Conservation (phyloP, 768 basidiomycete species). For the Cystobasidiopsis lactophilus region DNA sequence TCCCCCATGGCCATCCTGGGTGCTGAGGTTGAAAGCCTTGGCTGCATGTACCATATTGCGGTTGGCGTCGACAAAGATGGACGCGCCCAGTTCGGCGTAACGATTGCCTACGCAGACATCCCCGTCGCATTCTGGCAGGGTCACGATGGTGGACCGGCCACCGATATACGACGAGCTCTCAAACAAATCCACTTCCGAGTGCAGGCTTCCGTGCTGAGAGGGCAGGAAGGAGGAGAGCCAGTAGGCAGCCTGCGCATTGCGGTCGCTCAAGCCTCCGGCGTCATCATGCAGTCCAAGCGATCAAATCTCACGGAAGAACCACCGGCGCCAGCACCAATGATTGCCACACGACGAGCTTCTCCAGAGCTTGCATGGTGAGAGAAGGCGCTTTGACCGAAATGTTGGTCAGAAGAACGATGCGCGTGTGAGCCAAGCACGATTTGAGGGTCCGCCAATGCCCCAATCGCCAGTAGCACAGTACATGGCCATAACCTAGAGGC, state of each 20-base stretch:
- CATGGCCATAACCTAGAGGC: too few relatives aligned
- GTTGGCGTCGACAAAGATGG: conserved; percentile 42
- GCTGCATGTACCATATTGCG: conserved; percentile 47
- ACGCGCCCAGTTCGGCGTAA: conserved; percentile 58
- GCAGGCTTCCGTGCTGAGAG: conserved; percentile 30
- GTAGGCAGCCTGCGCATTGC: too few relatives aligned
- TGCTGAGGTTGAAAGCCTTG: conserved; percentile 52
- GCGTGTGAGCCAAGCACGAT: too few relatives aligned
- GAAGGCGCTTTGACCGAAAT: too few relatives aligned
- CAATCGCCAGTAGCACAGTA: too few relatives aligned
- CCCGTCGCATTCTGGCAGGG: conserved; percentile 7
- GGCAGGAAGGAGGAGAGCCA: conserved; percentile 35
- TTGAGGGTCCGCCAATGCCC: too few relatives aligned
- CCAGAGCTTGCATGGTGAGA: too few relatives aligned
- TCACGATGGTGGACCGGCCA: conserved; percentile 1
- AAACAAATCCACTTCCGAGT: conserved; percentile 63
- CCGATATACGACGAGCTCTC: conserved; percentile 30
- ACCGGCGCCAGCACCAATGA: conserved; percentile 75
- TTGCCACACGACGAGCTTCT: conserved; percentile 42
- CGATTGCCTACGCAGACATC: too few relatives aligned
- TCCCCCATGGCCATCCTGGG: conserved; percentile 29
- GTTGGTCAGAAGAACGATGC: too few relatives aligned
- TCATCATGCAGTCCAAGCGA: too few relatives aligned
- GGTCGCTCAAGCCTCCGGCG: too few relatives aligned
- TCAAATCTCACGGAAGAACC: conserved; percentile 57